Conservation (phyloP, 495 filamentous ascomycete species). For the Copromyces sp. region DNA sequence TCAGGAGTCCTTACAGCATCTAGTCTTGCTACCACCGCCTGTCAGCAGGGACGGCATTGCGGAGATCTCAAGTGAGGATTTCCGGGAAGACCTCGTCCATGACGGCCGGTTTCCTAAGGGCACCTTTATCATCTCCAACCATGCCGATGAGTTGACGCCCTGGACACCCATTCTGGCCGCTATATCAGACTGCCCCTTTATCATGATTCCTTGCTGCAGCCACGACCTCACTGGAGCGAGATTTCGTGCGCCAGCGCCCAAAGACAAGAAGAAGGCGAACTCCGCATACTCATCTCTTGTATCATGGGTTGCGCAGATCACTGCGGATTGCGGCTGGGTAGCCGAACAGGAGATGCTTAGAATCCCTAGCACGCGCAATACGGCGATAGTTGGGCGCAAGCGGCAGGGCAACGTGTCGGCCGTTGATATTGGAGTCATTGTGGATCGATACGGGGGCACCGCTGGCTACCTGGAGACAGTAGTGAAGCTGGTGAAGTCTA, state of each 20-base stretch:
- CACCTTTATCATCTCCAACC: slow-evolving; percentile 93
- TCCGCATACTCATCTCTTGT: slow-evolving; percentile 66
- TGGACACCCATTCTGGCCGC: slow-evolving; percentile 90
- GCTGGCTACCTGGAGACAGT: slow-evolving; percentile 45
- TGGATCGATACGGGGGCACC: slow-evolving; percentile 44
- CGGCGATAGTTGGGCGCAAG: slow-evolving; percentile 59
- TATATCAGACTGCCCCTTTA: slow-evolving; percentile 64
- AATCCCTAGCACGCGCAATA: slow-evolving; percentile 86
- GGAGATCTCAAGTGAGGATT: slow-evolving; percentile 10
- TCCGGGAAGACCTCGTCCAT: slow-evolving; percentile 39
- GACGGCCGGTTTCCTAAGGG: slow-evolving; percentile 60
- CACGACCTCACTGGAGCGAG: slow-evolving; percentile 67
- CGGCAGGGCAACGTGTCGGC: slow-evolving; percentile 10
- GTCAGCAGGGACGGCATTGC: slow-evolving; percentile 17
- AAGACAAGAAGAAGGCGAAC: slow-evolving; percentile 37
- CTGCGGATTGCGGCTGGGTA: slow-evolving; percentile 59
- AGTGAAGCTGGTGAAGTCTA: slow-evolving; percentile 36
- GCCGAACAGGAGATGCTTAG: slow-evolving; percentile 71
- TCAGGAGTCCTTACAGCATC: slow-evolving; percentile 48
- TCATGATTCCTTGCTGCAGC: slow-evolving; percentile 91
- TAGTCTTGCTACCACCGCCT: slow-evolving; percentile 60
- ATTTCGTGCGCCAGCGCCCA: slow-evolving; percentile 58
- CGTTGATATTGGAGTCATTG: slow-evolving; percentile 26
- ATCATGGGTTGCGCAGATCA: slow-evolving; percentile 56
- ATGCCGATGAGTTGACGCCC: slow-evolving; percentile 87